Evolutionary conservation across 192 early-diverging fungal species (phyloP).

Genomic region (Backusella tuberculispora): DNA sequence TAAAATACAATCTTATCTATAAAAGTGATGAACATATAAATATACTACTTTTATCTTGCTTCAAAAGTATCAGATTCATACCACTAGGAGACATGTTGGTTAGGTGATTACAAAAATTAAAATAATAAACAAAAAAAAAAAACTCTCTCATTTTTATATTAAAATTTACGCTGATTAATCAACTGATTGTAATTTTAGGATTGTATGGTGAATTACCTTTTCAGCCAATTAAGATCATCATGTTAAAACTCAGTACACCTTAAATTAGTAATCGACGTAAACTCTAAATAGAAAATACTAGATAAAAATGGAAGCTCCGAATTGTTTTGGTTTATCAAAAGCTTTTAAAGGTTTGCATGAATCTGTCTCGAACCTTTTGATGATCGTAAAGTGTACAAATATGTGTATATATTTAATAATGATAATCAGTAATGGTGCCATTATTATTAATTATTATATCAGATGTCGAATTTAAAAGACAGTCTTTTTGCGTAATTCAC

Average conservation of each 20-base stretch:
- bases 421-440: no score
- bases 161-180: constrained; percentile 10
- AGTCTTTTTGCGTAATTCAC: no score
- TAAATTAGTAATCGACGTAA: background rate
- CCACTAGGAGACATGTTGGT: background rate
- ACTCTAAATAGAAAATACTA: background rate
- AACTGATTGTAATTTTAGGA: constrained; percentile 3
- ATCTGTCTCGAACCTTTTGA: background rate
- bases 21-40: background rate
- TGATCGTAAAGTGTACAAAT: background rate
- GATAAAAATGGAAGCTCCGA: no score
- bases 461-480: no score
- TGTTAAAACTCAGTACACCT: background rate
- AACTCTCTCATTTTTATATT: background rate
- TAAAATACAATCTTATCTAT: constrained; percentile 59
- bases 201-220: background rate
- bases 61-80: background rate
- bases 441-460: no score
- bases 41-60: background rate
- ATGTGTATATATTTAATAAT: no score
- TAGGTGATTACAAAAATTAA: background rate
- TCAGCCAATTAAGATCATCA: background rate
- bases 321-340: background rate
- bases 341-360: constrained; percentile 1
- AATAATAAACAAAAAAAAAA: background rate